Evolutionary conservation across 2,329 filamentous ascomycete species (phyloP), one percentile per base, ranked within the genome.

Genomic region (Chrysoporthe deuterocubensis): DNA sequence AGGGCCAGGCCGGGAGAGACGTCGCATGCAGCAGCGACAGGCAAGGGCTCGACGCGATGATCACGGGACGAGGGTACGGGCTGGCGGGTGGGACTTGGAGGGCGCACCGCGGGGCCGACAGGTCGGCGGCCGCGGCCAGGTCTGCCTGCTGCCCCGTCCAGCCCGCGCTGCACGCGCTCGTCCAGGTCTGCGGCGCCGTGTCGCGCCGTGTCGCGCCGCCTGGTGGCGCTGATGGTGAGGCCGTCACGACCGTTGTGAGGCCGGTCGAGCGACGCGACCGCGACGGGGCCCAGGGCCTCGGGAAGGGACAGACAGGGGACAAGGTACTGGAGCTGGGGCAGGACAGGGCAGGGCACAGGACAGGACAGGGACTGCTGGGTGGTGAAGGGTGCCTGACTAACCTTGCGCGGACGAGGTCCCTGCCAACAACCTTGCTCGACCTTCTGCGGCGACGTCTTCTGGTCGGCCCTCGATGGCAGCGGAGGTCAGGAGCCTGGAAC

Each of bases 261-360:
- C 57, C 42, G 11, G 34, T 14, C 13, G 18, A 44, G 37, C n/a
- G 42, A 60, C 57, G 57, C 59, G 59, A 61, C n/a, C 59, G 42
- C 59, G 42, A 61, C 59, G 59, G 59, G 57, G 59, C 59, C 59
- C 59, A 61, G 42, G 59, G 59, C 59, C 26, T 46, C 59, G 59
- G 59, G 59, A 61, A 61, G 32, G 40, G 26, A 44, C 57, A 59
- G 63, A 50, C 42, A 65, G 34, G 56, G 42, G 44, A 46, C 63
- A 58, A 65, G 54, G 63, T 26, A 42, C 44, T 50, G 34, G 43
- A 21, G 50, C 62, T 46, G 54, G 54, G 42, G 50, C 42, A 48
- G 40, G 62, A n/a, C 26, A 64, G 42, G 50, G 37, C 62, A 57
- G 46, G 62, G 34, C 59, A 64, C 62, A 59, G 62, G 40, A 37